Base-by-base conservation (phyloP, 2,329 filamentous ascomycete genomes). In the Sporothrix protearum region DNA sequence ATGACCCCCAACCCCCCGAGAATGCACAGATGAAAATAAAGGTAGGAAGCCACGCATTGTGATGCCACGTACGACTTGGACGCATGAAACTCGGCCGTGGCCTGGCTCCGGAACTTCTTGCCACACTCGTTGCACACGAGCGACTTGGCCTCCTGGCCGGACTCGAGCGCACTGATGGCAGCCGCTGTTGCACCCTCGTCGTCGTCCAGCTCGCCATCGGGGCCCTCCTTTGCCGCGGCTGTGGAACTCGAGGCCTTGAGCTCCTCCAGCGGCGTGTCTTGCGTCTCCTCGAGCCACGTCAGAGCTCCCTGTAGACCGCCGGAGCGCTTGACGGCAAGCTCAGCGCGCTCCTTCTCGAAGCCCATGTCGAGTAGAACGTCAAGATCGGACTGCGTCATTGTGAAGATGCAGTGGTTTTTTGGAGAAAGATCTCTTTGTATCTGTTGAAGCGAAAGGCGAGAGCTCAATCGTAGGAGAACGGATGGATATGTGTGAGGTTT, bases 81-180 rank as follows among this genome's bases (percentile, higher is more conserved):
- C 42, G 94, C 96, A 79, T 99, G 96, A 79, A 93, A 97, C 77
- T 95, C 91, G 10, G 94, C 96, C 75, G 95, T 88, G 33, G 89
- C 89, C 75, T 91, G 88, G 77, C 89, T 93, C 76, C 92, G 87
- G 82, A 99, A 96, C 79, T 89, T 91, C 86, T 97, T 97, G 78
- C 92, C 91, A 79, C 96, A 99, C 71, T 97, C 95, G 75, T 97
- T 96, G 86, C 96, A 99, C 68, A 96, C 87, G 71, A 98, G 88
- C 66, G 93, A 97, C 77, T 89, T 88, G 71, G 94, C 92, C 71
- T 88, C 84, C 77, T 91, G 88, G 72, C 91, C 92, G 1, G 88
- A 87, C 76, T 92, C 85, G 2, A 94, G 83, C n/a, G 88, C 86
- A 5, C 89, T 86, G 36, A 83, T 81, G 25, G 84, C 83, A 2